These are phyloP conservation scores for Trypanosoma scelopori DNA, from an alignment of 208 protist genomes.

Conservation along the genomic window DNA sequence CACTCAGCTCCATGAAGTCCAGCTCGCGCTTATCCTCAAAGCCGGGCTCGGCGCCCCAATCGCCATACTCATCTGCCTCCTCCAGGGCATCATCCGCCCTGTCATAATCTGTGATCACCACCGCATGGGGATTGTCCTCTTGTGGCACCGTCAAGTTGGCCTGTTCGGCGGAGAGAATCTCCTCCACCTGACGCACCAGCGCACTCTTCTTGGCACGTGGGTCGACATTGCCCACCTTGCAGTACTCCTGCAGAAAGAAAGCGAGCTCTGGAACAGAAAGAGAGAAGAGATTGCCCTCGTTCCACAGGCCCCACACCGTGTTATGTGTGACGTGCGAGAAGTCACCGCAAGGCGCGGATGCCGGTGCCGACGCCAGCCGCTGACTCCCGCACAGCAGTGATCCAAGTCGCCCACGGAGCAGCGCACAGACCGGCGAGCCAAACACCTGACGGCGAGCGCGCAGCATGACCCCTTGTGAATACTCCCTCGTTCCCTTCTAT, in stretches of 20 bases:
- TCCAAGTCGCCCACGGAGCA: neutral
- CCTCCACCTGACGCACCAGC: conserved; percentile 85
- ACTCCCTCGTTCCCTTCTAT: neutral
- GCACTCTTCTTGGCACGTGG: conserved; percentile 71
- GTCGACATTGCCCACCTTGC: conserved; percentile 35
- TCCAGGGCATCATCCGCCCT: conserved; percentile 78
- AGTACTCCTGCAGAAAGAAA: conserved; percentile 69
- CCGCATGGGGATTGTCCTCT: conserved; percentile 37
- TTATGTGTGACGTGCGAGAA: conserved; percentile 77
- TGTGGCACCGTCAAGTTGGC: conserved; percentile 41
- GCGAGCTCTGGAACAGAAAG: conserved; percentile 77
- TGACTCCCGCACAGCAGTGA: neutral
- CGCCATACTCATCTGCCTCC: conserved; percentile 91
- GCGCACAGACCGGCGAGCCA: neutral
- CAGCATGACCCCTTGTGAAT: conserved; percentile 10
- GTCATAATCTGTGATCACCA: conserved; percentile 68
- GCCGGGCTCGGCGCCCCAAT: conserved; percentile 87
- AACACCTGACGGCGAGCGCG: conserved; percentile 3
- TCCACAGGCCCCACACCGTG: conserved; percentile 90
- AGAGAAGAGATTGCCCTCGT: conserved; percentile 92
- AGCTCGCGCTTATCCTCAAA: conserved; percentile 73
- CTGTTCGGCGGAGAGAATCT: conserved; percentile 81
- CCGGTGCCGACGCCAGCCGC: neutral
- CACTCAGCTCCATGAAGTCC: conserved; percentile 81
- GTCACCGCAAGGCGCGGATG: conserved; percentile 14